phyloP scores from a whole-genome alignment of 768 basidiomycete genomes.

The Gyrodon lividus region DNA sequence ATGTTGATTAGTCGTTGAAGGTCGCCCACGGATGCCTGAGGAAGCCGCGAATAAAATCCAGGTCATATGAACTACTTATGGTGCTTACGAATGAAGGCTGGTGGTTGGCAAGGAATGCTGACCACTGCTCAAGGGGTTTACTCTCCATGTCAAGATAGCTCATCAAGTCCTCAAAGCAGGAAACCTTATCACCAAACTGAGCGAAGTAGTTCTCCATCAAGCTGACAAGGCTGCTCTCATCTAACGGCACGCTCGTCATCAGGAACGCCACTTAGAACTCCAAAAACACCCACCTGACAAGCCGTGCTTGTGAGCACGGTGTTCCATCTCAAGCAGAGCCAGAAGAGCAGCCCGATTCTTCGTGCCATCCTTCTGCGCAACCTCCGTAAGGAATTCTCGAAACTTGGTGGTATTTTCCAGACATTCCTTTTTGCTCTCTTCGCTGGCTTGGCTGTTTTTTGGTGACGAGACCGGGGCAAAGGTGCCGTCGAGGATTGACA shows the following conservation, averaged over 20 bases:
- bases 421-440: conserved; percentile 38
- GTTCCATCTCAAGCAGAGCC: conserved; percentile 75
- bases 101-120: conserved; percentile 48
- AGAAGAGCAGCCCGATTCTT: conserved; percentile 75
- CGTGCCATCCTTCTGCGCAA: conserved; percentile 64
- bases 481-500: conserved; percentile 68
- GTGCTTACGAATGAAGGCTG: conserved; percentile 49
- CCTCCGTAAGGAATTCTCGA: conserved; percentile 48
- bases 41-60: conserved; percentile 13
- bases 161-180: conserved; percentile 83
- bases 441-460: conserved; percentile 25
- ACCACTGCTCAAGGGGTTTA: conserved; percentile 50
- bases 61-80: conserved; percentile 6
- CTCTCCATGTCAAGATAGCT: conserved; percentile 57
- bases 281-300: conserved; percentile 38
- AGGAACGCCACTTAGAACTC: background rate
- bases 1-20: conserved; percentile 72
- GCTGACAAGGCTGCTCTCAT: conserved; percentile 40
- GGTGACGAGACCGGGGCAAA: conserved; percentile 42
- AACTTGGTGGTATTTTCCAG: conserved; percentile 41
- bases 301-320: conserved; percentile 48
- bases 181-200: conserved; percentile 74
- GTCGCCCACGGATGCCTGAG: conserved; percentile 49
- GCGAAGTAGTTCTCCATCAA: conserved; percentile 69
- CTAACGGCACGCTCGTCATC: conserved; percentile 33